A percentile compares a stretch with the other conserved stretches of the same genome.
phyloP scores from a whole-genome alignment of 2,329 filamentous ascomycete genomes.

The Penicillium fuscoglaucum region DNA sequence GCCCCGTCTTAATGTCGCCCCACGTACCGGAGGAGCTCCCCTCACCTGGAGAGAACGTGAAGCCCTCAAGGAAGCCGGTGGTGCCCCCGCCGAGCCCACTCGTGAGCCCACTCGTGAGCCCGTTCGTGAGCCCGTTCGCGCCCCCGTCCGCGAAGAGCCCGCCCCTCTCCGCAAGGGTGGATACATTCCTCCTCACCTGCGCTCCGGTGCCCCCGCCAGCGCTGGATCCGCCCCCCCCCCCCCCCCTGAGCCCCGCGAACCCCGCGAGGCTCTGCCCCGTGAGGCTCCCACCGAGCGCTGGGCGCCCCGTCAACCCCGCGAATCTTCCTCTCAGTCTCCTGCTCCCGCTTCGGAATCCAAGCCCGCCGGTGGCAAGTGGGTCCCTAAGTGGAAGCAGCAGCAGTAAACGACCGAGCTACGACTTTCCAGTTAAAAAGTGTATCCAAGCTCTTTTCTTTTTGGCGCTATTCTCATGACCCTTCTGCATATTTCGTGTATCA shows the following conservation, averaged over 20 bases:
- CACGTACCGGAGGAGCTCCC: conserved; percentile 45
- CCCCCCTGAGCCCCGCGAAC: conserved; percentile 30
- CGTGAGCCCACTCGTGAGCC: background rate
- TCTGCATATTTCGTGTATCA: conserved; percentile 31
- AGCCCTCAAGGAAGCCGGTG: conserved; percentile 50
- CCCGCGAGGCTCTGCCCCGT: conserved; percentile 24
- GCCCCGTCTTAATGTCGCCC: conserved; percentile 57
- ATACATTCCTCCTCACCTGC: conserved; percentile 45
- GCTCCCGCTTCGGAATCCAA: conserved; percentile 32
- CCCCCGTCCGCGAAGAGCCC: conserved; percentile 33
- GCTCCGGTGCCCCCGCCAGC: conserved; percentile 30
- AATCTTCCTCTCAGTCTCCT: conserved; percentile 30
- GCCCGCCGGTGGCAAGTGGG: conserved; percentile 35
- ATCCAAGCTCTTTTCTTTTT: conserved; percentile 26
- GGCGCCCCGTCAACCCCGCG: conserved; percentile 34
- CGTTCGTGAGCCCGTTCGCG: background rate
- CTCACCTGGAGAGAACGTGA: conserved; percentile 62
- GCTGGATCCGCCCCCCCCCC: conserved; percentile 32
- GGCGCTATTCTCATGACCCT: conserved; percentile 29
- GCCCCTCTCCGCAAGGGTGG: conserved; percentile 34
- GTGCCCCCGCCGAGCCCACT: conserved; percentile 17
- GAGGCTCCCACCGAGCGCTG: conserved; percentile 36
- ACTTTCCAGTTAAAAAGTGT: conserved; percentile 30
- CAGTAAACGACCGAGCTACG: conserved; percentile 29
- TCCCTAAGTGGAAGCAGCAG: conserved; percentile 42